Percentiles rank a stretch among this genome's conserved stretches.
Conservation (phyloP, 768 basidiomycete species). For the Suillus clintonianus region DNA sequence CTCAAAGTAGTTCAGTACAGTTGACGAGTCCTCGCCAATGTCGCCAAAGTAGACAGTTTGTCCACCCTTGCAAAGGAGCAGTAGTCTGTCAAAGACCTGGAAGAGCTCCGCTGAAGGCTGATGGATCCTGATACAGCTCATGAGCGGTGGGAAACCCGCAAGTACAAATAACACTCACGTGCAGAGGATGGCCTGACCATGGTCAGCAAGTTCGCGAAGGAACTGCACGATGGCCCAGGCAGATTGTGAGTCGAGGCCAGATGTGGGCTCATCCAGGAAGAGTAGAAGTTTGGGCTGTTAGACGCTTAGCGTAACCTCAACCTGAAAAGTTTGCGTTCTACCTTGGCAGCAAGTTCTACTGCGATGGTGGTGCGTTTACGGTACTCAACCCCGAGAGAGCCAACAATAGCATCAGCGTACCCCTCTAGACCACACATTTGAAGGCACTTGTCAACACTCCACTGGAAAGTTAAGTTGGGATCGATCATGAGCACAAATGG, state of each 20-base stretch:
- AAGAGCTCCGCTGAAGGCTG: constrained; percentile 50
- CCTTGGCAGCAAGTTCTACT: constrained; percentile 56
- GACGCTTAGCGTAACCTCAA: not conserved
- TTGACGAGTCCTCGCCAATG: constrained; percentile 5
- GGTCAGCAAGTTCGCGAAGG: constrained; percentile 47
- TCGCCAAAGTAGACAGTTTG: constrained; percentile 65
- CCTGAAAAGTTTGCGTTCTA: constrained; percentile 17
- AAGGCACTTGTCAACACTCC: constrained; percentile 50
- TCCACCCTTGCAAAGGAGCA: constrained; percentile 48
- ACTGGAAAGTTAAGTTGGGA: not conserved
- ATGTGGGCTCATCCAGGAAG: constrained; percentile 58
- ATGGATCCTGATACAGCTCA: constrained; percentile 48
- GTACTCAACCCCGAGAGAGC: constrained; percentile 46
- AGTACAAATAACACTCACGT: constrained; percentile 26
- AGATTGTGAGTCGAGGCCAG: constrained; percentile 48
- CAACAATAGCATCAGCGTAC: constrained; percentile 60
- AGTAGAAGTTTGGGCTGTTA: constrained; percentile 41
- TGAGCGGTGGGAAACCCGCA: not conserved
- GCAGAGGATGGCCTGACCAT: constrained; percentile 52
- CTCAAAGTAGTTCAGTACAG: constrained; percentile 2
- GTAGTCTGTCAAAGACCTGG: constrained; percentile 49
- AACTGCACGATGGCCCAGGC: constrained; percentile 48
- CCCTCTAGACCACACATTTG: constrained; percentile 61
- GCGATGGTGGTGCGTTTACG: constrained; percentile 56
- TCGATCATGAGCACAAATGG: not conserved